Base-by-base conservation (phyloP, 2,329 filamentous ascomycete species). In the Cercospora beticola region DNA sequence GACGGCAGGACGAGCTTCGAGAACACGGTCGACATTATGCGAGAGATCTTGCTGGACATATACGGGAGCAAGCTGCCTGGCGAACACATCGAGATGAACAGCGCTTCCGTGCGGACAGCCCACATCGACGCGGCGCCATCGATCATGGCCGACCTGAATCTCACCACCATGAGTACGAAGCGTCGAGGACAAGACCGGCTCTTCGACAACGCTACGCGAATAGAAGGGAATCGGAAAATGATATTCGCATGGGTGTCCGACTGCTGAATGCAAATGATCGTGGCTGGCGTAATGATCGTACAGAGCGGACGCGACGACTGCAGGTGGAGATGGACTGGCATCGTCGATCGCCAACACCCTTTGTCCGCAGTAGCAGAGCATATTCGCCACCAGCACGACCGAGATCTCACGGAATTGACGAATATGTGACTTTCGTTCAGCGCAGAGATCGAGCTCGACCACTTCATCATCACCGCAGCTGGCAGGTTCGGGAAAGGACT, bases 21-120 rank as follows among this genome's bases (percentile, higher is more conserved):
- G 62, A 36, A 36, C 62, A 65, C 1, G 54, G 14, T 46, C 62
- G 54, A 36, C 54, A 59, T 49, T 14, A 65, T 30, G 52, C 62
- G 18, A 4, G 33, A 43, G 33, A 46, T 14, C 62, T 65, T 40
- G 62, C 52, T 16, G 28, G 43, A 7, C 28, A 58, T 6, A 8
- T 21, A 8, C n/a, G n/a, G 5, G 16, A 40, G 16, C 62, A 64
- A 7, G 28, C 26, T 23, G 43, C 49, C 28, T 30, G n/a, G 40
- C 46, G 4, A 26, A 3, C 5, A 16, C 1, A 21, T 30, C 30
- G 31, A 2, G 33, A 7, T n/a, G 23, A 30, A 30, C 30, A 36
- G 30, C 28, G 6, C 9, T 10, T 6, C 7, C n/a, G 30, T 21
- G 9, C 16, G 4, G 16, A 31, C 3, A 33, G 56, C 56, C 61